A percentile compares a stretch with the other conserved stretches of the same genome.
Conservation (phyloP, 2,329 filamentous ascomycete genomes). For the Fonsecaea erecta region DNA sequence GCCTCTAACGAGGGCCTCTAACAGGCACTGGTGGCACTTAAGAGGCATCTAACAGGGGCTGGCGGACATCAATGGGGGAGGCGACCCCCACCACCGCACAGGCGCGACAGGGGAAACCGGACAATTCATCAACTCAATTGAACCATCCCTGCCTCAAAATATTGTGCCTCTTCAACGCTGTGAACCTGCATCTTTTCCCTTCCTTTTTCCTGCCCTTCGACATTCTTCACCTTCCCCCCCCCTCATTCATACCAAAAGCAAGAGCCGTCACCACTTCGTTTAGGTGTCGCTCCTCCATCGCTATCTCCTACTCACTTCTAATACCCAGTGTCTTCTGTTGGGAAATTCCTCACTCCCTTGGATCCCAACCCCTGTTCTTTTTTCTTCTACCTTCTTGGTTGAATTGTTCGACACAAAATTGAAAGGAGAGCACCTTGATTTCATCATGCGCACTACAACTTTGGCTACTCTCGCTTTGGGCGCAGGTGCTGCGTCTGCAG, state of each 20-base stretch:
- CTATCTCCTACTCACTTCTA: slow-evolving; percentile 34
- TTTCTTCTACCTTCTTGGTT: slow-evolving; percentile 16
- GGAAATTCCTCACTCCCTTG: slow-evolving; percentile 32
- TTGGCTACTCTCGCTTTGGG: slow-evolving; percentile 53
- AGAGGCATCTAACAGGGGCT: not conserved
- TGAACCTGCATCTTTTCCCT: slow-evolving; percentile 3
- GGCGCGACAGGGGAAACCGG: not conserved
- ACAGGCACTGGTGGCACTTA: not conserved
- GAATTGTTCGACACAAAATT: not conserved
- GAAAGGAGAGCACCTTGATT: slow-evolving; percentile 6
- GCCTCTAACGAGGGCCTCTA: slow-evolving; percentile 5
- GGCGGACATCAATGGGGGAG: slow-evolving; percentile 6
- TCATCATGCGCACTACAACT: slow-evolving; percentile 59
- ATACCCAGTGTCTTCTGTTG: slow-evolving; percentile 31
- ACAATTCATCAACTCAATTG: slow-evolving; percentile 3
- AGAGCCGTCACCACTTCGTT: slow-evolving; percentile 36
- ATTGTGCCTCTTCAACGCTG: slow-evolving; percentile 4
- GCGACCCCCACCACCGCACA: not conserved
- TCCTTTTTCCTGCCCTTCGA: slow-evolving; percentile 10
- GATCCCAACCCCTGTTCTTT: slow-evolving; percentile 23
- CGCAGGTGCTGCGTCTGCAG: slow-evolving; percentile 53
- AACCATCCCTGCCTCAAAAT: not conserved
- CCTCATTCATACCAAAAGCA: slow-evolving; percentile 30
- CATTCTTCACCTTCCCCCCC: slow-evolving; percentile 10
- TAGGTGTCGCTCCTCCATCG: slow-evolving; percentile 39